These are phyloP conservation scores for Xylaria intraflava DNA, from an alignment of 495 filamentous ascomycete species.

Conservation along the genomic window DNA sequence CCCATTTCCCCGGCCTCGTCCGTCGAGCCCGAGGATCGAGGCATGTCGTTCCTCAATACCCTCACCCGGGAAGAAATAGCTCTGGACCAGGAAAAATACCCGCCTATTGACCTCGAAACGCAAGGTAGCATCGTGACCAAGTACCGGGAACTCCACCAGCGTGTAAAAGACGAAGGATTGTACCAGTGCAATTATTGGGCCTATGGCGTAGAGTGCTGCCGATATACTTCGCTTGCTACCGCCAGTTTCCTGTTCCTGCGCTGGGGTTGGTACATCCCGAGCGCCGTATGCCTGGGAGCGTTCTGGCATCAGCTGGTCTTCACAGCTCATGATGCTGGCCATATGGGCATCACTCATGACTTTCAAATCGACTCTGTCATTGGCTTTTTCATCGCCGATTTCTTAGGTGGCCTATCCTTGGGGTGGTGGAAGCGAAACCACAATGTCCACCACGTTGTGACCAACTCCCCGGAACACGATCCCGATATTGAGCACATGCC, in stretches of 20 bases:
- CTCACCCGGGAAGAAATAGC: slow-evolving; percentile 69
- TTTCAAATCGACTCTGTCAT: slow-evolving; percentile 77
- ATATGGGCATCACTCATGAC: slow-evolving; percentile 94
- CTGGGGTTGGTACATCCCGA: slow-evolving; percentile 65
- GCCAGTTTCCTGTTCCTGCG: slow-evolving; percentile 60
- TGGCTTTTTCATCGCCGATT: slow-evolving; percentile 87
- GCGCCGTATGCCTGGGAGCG: slow-evolving; percentile 69
- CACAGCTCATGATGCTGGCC: slow-evolving; percentile 90
- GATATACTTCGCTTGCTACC: slow-evolving; percentile 68
- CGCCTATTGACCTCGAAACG: slow-evolving; percentile 64
- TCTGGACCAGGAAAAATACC: slow-evolving; percentile 74
- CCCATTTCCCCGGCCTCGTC: slow-evolving; percentile 40
- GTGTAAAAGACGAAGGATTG: slow-evolving; percentile 65
- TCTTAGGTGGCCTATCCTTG: slow-evolving; percentile 78
- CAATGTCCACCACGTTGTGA: slow-evolving; percentile 97
- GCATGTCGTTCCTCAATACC: slow-evolving; percentile 61
- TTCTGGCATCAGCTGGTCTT: slow-evolving; percentile 98
- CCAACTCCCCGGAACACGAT: slow-evolving; percentile 93
- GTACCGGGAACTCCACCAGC: slow-evolving; percentile 68
- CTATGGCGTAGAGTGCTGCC: slow-evolving; percentile 66
- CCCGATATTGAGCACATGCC: slow-evolving; percentile 97
- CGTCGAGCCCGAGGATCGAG: slow-evolving; percentile 35
- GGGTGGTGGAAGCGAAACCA: slow-evolving; percentile 98
- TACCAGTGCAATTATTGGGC: slow-evolving; percentile 81
- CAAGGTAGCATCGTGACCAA: slow-evolving; percentile 73